Base-by-base conservation (phyloP, 148 eudicot species). In the Rhododendron kiyosumense region DNA sequence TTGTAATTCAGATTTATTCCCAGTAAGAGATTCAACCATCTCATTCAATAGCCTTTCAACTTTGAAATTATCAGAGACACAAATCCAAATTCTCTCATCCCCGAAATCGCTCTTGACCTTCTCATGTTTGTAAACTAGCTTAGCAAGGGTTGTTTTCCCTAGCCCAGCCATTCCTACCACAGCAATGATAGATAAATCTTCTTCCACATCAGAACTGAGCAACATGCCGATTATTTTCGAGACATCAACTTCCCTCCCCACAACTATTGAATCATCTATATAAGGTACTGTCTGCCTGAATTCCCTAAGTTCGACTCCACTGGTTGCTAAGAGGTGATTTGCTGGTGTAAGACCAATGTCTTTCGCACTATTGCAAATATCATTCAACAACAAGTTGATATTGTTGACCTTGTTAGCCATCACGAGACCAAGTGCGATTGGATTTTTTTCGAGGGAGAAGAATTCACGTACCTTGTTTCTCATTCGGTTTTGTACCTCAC, bases 61-160 rank as follows among this genome's bases (percentile, higher is more conserved):
- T 18, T 45, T 67, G 52, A 77, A 87, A 43, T 77, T 10, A 28
- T 30, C 7, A 0, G 88, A 78, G 4, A 78, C 69, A 46, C 54
- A 75, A 10, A 87, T 41, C 88, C 88, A 87, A 15, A 83, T 48
- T 20, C 63, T 57, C 24, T 5, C 18, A 4, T 7, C 24, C 18
- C 1, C 63, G 18, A 57, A 57, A 57, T 57, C 4, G 4, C 57
- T 46, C 48, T 9, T 22, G 0, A 65, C 43, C 10, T 30, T 3
- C 11, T 57, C 32, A 59, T 82, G 2, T 32, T 77, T 54, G 36
- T 49, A 75, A 15, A 86, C 52, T 20, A 13, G 10, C n/a, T 69
- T 4, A 32, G 83, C 79, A 11, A 87, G 52, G 9, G 88, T 87
- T 14, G 36, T 5, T 4, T 18, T 5, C 6, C 20, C 20, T 18